Evolutionary conservation across 2,329 filamentous ascomycete genomes (phyloP), one percentile per base, ranked within the genome.

Genomic region (Ophiostoma montium): DNA sequence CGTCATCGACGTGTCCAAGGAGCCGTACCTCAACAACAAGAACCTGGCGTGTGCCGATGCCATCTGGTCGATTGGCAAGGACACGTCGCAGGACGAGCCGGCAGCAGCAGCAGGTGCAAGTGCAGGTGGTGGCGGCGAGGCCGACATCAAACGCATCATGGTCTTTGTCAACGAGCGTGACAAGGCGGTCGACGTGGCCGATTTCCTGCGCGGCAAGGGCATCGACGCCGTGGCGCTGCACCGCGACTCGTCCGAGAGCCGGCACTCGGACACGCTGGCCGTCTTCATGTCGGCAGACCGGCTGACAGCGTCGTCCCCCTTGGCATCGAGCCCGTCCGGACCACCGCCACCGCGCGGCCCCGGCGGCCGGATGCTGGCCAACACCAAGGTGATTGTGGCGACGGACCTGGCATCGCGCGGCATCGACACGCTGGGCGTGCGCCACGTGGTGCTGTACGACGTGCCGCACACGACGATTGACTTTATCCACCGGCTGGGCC

Each of bases 381-480:
- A 90, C 60, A 88, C 84, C 41, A 94, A 88, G 64, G 90, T 95
- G 11, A 77, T 98, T 35, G 90, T 98, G 3, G 92, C 88, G 12
- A 98, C 92, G 0, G 92, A 98, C 64, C 68, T 98, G 51, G 87
- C 86, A 5, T 95, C 88, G 6, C 72, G 92, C 57, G 92, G 92
- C 54, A 95, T 98, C 58, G 92, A 98, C 64, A 98, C 92, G 0
- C 67, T 95, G 30, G 84, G 86, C 16, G 90, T 96, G 16, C 77
- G 86, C 50, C 86, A 94, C 57, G 92, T 98, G 47, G 82, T 98
- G 49, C 68, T 98, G 23, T 96, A 95, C 64, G 88, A 98, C 62
- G 90, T 98, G n/a, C 92, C 92, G 5, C 90, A 96, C 62, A 94
- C 86, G 0, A 94, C 88, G 0, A 94, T 98, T 52, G 94, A 98